Conservation (phyloP, 2,329 filamentous ascomycete species). For the Fusarium domesticum region DNA sequence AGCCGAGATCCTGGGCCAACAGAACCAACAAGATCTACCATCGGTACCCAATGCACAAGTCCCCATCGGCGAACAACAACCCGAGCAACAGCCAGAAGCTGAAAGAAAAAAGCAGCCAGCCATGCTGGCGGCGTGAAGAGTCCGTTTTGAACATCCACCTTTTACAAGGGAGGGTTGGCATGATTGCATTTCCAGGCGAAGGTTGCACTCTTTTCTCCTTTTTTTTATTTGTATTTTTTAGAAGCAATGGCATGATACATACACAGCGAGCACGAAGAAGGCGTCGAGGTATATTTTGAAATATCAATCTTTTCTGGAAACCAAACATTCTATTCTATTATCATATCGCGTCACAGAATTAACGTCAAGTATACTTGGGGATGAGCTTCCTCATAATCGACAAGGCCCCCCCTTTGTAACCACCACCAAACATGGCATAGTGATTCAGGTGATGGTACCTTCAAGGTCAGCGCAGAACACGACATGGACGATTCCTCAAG, state of each 20-base stretch:
- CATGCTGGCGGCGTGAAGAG: slow-evolving; percentile 37
- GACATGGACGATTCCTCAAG: neutral
- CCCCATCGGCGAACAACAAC: slow-evolving; percentile 24
- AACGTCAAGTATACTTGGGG: slow-evolving; percentile 58
- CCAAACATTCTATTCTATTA: slow-evolving; percentile 6
- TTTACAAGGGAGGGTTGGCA: slow-evolving; percentile 6
- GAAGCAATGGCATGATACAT: slow-evolving; percentile 21
- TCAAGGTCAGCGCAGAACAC: neutral
- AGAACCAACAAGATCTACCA: slow-evolving; percentile 25
- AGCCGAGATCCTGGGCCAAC: slow-evolving; percentile 33
- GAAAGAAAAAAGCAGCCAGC: slow-evolving; percentile 34
- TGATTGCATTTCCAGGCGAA: slow-evolving; percentile 12
- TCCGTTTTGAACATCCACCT: neutral
- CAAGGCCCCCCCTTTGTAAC: slow-evolving; percentile 73
- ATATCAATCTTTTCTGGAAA: slow-evolving; percentile 12
- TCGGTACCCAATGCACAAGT: slow-evolving; percentile 35
- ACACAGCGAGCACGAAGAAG: slow-evolving; percentile 25
- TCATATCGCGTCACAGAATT: neutral
- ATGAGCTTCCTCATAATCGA: slow-evolving; percentile 74
- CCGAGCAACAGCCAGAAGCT: slow-evolving; percentile 18
- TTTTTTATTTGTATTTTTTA: slow-evolving; percentile 9
- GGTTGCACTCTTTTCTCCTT: neutral
- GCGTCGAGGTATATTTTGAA: slow-evolving; percentile 24
- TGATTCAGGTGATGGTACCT: slow-evolving; percentile 92
- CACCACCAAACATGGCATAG: slow-evolving; percentile 76